A percentile compares a stretch with the other conserved stretches of the same genome.
Evolutionary conservation across 1,284 basidiomycete species (phyloP).

Genomic region (Melanopsichium pennsylvanicum): DNA sequence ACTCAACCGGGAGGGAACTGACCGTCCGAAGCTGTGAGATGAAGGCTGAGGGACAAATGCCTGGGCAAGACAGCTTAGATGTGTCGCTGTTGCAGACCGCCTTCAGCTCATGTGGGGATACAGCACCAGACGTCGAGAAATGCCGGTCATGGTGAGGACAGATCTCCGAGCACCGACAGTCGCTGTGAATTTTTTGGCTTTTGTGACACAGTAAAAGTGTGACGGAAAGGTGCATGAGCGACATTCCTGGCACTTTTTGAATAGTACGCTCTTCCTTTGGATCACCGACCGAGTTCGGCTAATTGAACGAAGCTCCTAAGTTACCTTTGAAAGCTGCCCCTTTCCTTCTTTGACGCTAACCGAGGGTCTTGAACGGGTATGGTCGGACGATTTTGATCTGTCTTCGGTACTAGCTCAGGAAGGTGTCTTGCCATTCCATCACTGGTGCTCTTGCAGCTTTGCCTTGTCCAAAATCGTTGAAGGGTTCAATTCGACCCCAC

Average conservation of each 20-base stretch:
- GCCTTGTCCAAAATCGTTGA: not conserved
- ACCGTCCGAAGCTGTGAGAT: not conserved
- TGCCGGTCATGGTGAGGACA: slow-evolving; percentile 1
- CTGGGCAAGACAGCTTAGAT: too few species aligned
- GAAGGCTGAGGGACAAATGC: too few species aligned
- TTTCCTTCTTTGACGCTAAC: not conserved
- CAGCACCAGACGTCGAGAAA: not conserved
- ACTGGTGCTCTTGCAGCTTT: too few species aligned
- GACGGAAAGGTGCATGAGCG: slow-evolving; percentile 1
- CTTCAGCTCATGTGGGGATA: not conserved
- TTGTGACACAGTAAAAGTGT: not conserved
- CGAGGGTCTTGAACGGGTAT: slow-evolving; percentile 2
- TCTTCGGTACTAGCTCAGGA: slow-evolving; percentile 3
- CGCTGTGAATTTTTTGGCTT: slow-evolving; percentile 1
- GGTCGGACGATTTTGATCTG: slow-evolving; percentile 7
- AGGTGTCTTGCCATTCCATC: too few species aligned
- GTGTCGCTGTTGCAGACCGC: too few species aligned
- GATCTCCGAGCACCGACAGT: slow-evolving; percentile 21
- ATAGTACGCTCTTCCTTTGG: not conserved
- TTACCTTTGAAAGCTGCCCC: not conserved
- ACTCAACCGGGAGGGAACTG: slow-evolving; percentile 2
- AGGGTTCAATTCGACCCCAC: not conserved
- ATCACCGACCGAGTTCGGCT: not conserved
- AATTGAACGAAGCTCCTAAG: not conserved
- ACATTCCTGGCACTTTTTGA: not conserved